phyloP scores from a whole-genome alignment of 1,284 basidiomycete genomes.

The Rhizopogon parksii region DNA sequence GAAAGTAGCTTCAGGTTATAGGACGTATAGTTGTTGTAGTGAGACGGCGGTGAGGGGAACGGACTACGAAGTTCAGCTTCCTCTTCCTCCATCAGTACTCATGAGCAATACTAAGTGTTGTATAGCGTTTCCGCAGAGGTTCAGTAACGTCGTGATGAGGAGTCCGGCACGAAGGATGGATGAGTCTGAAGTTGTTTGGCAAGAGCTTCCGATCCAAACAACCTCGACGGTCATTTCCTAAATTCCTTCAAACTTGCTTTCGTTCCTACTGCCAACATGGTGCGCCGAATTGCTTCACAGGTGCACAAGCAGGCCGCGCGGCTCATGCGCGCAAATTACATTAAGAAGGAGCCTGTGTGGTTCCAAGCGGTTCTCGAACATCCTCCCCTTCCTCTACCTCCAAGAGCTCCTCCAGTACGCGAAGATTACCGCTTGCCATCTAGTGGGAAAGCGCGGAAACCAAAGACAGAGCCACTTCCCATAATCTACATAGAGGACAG shows the following conservation, averaged over 20 bases:
- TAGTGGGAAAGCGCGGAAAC: slow-evolving; percentile 32
- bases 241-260: neutral
- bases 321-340: slow-evolving; percentile 65
- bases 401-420: slow-evolving; percentile 60
- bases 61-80: slow-evolving; percentile 73
- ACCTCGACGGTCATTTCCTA: neutral
- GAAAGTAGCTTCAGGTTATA: slow-evolving; percentile 61
- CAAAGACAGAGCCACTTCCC: slow-evolving; percentile 50
- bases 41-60: slow-evolving; percentile 75
- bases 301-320: slow-evolving; percentile 87
- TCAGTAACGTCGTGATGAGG: neutral
- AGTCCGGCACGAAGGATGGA: neutral
- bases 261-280: slow-evolving; percentile 42
- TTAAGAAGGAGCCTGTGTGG: slow-evolving; percentile 76
- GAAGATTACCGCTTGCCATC: slow-evolving; percentile 41
- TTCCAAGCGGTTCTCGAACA: slow-evolving; percentile 81
- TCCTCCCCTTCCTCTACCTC: slow-evolving; percentile 81
- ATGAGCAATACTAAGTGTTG: neutral
- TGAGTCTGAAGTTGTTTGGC: neutral
- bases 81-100: slow-evolving; percentile 40
- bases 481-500: slow-evolving; percentile 84
- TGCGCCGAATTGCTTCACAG: slow-evolving; percentile 78
- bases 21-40: slow-evolving; percentile 63
- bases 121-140: neutral
- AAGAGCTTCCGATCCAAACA: slow-evolving; percentile 1